A percentile compares a stretch with the other conserved stretches of the same genome.
These are phyloP conservation scores for Neoscytalidium dimidiatum DNA, from an alignment of 2,329 filamentous ascomycete species.

Conservation along the genomic window DNA sequence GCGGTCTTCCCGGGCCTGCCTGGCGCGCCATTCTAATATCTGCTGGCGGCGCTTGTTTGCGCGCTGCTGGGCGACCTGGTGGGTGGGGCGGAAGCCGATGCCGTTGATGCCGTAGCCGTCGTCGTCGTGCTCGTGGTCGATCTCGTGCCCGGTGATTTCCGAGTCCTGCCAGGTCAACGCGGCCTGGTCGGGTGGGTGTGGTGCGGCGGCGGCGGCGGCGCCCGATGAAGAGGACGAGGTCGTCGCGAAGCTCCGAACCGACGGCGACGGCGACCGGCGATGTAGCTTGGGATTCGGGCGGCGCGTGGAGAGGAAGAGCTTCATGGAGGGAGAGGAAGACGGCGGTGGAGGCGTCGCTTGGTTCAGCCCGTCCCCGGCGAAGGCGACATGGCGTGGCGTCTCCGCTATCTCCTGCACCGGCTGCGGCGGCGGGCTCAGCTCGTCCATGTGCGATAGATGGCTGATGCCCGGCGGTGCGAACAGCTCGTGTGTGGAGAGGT, in stretches of 20 bases:
- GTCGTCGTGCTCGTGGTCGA: constrained; percentile 57
- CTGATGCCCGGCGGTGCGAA: not conserved
- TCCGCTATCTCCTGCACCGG: constrained; percentile 18
- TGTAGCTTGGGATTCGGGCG: not conserved
- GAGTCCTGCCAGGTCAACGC: constrained; percentile 58
- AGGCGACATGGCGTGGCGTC: constrained; percentile 3
- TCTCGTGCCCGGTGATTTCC: constrained; percentile 63
- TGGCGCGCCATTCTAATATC: constrained; percentile 59
- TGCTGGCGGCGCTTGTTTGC: constrained; percentile 60
- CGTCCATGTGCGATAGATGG: not conserved
- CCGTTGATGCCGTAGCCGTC: constrained; percentile 67
- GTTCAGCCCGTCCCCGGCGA: not conserved
- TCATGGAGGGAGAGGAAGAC: constrained; percentile 19
- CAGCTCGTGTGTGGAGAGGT: not conserved
- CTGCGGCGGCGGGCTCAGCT: constrained; percentile 10
- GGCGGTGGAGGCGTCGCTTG: constrained; percentile 7
- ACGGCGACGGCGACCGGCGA: constrained; percentile 1
- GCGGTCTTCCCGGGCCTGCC: constrained; percentile 61
- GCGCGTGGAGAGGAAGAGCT: constrained; percentile 18
- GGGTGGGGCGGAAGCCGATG: constrained; percentile 63
- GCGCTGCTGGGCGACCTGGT: constrained; percentile 59
- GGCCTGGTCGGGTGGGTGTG: constrained; percentile 29
- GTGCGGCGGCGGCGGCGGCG: constrained; percentile 22
- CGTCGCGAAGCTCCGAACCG: not conserved
- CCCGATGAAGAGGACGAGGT: not conserved